Base-by-base conservation (phyloP, 2,329 filamentous ascomycete genomes). In the Cladosporium sp. region DNA sequence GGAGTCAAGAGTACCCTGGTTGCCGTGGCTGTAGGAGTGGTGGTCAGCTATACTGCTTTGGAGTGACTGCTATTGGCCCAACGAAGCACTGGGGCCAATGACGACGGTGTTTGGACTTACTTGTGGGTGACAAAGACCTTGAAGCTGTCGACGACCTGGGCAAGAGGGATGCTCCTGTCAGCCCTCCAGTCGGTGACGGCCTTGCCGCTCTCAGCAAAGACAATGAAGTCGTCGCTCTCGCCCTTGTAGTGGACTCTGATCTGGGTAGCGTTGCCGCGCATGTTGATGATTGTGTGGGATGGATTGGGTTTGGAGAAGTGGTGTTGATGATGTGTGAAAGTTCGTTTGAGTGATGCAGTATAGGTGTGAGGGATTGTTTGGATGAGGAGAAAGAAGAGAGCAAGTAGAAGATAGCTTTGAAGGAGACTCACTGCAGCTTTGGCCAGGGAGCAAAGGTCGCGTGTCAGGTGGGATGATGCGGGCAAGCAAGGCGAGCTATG, bases 91-190 rank as follows among this genome's bases (percentile, higher is more conserved):
- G 19, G 47, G 20, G 20, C 28, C 28, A 15, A 17, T 44, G 40
- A 37, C 1, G 13, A 35, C 17, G 10, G 6, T 5, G 12, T 19
- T 15, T 19, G 45, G 34, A 20, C 89, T 78, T 82, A 97, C 92
- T 87, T 89, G 79, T 95, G 89, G 35, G 91, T 96, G 42, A 88
- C 79, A 70, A 96, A 96, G 70, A 99, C 81, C 81, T 96, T 90
- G 81, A 90, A 97, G 7, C 88, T 82, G 58, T 87, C 90, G 57
- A 97, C 83, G 57, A 99, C 92, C 68, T 97, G 86, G 1, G 89
- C 83, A 48, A 97, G 78, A 36, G 94, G 89, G 28, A 94, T 78
- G 28, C 83, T 86, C 71, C 84, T 86, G 79, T 97, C 93, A 4
- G 72, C 78, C 79, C 86, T 85, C 93, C 93, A 97, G 74, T 93